Evolutionary conservation across 192 early-diverging fungal genomes (phyloP), one percentile per base, ranked within the genome.

Genomic region (Backusella westeae): DNA sequence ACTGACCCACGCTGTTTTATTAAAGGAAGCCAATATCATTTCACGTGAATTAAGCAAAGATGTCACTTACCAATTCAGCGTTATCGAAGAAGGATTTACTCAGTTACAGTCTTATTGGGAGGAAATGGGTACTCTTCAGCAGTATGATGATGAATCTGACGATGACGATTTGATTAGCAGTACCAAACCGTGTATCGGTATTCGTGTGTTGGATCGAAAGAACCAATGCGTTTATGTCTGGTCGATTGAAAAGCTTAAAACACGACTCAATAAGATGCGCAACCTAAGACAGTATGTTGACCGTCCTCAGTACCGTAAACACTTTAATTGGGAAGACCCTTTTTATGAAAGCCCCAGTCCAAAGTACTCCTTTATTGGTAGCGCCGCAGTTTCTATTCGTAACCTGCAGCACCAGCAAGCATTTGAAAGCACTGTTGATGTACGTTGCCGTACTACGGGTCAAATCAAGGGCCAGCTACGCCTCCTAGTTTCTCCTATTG

Each of bases 21-120:
- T 98, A 52, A 97, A 97, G 80, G 94, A 97, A 76, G 96, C 94
- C 67, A 98, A 97, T 75, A 87, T 97, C 15, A 94, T 94, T 36
- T 86, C 92, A 78, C 89, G 90, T 34, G 96, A 98, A 79, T 84
- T 97, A 34, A 85, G 83, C 7, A 95, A 93, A 67, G 82, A 93
- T 29, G 91, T 94, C 3, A 80, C 91, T 1, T 98, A 94, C 81
- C 95, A 97, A 77, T 92, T 96, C 73, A 89, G 89, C 19, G 85
- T 96, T 21, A 77, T 94, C 21, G 91, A 92, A 38, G 88, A 87
- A 29, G 85, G 83, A 29, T 84, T 85, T 34, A 77, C 82, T 7
- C 82, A 86, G 34, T 83, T 85, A 12, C 17, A 81, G 1, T 90
- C 89, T 0, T 79, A 74, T 53, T 85, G 80, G 78, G 89, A 90